These are phyloP conservation scores for Alloascoidea hylecoeti DNA, from an alignment of 805 yeast genomes.

Conservation along the genomic window DNA sequence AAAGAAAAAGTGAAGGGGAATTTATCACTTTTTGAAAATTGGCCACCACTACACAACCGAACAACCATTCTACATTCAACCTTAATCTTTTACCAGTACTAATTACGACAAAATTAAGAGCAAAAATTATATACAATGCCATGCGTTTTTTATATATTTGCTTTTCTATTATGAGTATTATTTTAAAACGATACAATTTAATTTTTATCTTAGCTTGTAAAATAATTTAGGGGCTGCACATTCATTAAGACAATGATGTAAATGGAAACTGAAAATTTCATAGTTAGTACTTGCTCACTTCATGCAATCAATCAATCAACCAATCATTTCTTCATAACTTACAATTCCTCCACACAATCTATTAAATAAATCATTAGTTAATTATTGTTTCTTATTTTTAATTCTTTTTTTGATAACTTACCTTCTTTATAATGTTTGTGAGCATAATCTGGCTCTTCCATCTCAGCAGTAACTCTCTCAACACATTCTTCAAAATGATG, in stretches of 20 bases:
- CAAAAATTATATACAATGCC: too few relatives aligned
- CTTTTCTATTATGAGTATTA: too few relatives aligned
- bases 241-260: conserved; percentile 86
- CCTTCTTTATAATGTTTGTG: conserved; percentile 69
- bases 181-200: too few relatives aligned
- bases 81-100: too few relatives aligned
- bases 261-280: conserved; percentile 45
- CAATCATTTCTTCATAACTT: conserved; percentile 6
- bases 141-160: too few relatives aligned
- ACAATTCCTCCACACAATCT: conserved; percentile 92
- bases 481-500: conserved; percentile 93
- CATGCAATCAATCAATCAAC: conserved; percentile 2
- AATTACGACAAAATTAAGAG: too few relatives aligned
- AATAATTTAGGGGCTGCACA: conserved; percentile 86
- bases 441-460: conserved; percentile 74
- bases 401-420: conserved; percentile 2
- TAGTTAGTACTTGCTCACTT: background rate
- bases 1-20: too few relatives aligned
- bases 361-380: conserved; percentile 2
- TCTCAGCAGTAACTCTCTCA: conserved; percentile 84
- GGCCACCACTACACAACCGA: too few relatives aligned
- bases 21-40: too few relatives aligned
- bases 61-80: too few relatives aligned
- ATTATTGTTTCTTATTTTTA: background rate
- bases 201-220: conserved; percentile 69